Base-by-base conservation (phyloP, 1,284 basidiomycete species). In the Hortiboletus rubellus region DNA sequence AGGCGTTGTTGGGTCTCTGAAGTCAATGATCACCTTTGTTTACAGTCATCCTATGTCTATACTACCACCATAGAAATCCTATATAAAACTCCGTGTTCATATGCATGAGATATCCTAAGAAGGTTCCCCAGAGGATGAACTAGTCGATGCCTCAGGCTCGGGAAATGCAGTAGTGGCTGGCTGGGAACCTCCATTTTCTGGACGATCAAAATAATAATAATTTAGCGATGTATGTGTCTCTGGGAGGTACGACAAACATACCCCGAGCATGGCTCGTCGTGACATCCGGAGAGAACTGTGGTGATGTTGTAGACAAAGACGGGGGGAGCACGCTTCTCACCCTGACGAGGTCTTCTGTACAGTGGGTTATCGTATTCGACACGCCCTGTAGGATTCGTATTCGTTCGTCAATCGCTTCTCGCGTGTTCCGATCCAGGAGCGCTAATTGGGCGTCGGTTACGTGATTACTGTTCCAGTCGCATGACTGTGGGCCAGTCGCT, bases 361-460 rank as follows among this genome's bases (percentile, higher is more conserved):
- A 87, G 18, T 80, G 77, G 68, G 83, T 83, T 14, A 93, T 78
- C 12, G 84, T 80, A 34, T 77, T 77, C 47, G 91, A 90, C 33
- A 94, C 86, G 34, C 83, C 81, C 72, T 91, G 87, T 31, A 96
- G 74, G 30, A 92, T 81, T 43, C 84, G 78, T 58, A 96, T 74
- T 55, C 92, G 81, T 70, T 94, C 91, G 61, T 94, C 90, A 47
- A 96, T 89, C 5, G 88, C 88, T 63, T 90, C 87, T 47, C 91
- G 77, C 22, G 89, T 90, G 33, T 88, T 68, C 37, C 67, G 73
- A 61, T 92, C 89, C 68, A 90, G 74, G 37, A 78, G 69, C 24
- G 73, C 74, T 34, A 90, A 76, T 65, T 87, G 88, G 54, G 80
- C 80, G 44, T 84, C 84, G 38, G 80, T 85, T 61, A 85, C 52